A percentile compares a stretch with the other conserved stretches of the same genome.
phyloP scores from a whole-genome alignment of 257 asterid genomes.

The Solanum okadae region DNA sequence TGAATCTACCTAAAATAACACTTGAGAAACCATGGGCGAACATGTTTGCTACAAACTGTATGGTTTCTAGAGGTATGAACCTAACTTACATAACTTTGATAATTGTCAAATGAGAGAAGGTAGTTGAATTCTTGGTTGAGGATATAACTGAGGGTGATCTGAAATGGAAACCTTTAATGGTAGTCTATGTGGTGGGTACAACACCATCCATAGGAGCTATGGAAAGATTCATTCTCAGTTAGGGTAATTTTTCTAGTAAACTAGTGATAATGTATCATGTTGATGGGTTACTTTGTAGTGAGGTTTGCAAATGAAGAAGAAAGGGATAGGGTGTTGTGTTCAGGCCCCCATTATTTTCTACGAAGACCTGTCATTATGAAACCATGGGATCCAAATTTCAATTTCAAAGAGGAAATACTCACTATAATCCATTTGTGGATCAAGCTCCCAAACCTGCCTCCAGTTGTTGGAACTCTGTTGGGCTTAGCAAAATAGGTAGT shows the following conservation, averaged over 20 bases:
- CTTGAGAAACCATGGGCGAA: not conserved
- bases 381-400: not conserved
- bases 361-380: not conserved
- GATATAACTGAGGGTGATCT: not conserved
- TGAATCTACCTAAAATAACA: not conserved
- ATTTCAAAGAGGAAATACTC: not conserved
- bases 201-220: not conserved
- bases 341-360: not conserved
- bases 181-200: not conserved
- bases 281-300: not conserved
- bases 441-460: not conserved
- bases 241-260: not conserved
- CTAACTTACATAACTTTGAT: not conserved
- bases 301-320: not conserved
- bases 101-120: not conserved
- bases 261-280: not conserved
- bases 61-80: not conserved
- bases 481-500: not conserved
- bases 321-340: not conserved
- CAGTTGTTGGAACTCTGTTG: not conserved
- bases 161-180: not conserved
- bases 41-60: too few species aligned
- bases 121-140: not conserved
- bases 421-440: not conserved
- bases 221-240: not conserved